These are phyloP conservation scores for Endoconidiophora laricicola DNA, from an alignment of 2,329 filamentous ascomycete species.

Conservation along the genomic window DNA sequence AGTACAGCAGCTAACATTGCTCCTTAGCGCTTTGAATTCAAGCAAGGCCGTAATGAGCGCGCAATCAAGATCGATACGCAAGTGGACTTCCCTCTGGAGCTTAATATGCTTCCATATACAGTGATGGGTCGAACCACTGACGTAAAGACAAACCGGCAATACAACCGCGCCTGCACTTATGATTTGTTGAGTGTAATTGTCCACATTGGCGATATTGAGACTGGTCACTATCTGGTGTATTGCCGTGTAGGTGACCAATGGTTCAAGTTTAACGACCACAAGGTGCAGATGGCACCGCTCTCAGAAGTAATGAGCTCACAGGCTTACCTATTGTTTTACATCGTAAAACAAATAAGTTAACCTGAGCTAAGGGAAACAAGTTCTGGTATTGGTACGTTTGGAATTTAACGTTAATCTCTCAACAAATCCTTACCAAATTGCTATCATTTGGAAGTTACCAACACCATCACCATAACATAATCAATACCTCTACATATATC, in stretches of 20 bases:
- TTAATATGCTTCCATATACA: slow-evolving; percentile 86
- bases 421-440: too few species aligned
- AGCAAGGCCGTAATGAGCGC: slow-evolving; percentile 44
- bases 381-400: background rate
- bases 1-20: background rate
- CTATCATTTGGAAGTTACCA: too few species aligned
- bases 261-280: slow-evolving; percentile 93
- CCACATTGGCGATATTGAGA: slow-evolving; percentile 83
- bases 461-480: too few species aligned
- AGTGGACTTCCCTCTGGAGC: slow-evolving; percentile 67
- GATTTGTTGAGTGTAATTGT: slow-evolving; percentile 82
- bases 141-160: slow-evolving; percentile 32
- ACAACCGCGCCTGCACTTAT: slow-evolving; percentile 56
- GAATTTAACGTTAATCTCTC: background rate
- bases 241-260: slow-evolving; percentile 71
- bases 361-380: background rate
- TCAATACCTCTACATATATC: too few species aligned
- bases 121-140: slow-evolving; percentile 41
- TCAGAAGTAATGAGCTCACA: slow-evolving; percentile 73
- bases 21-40: slow-evolving; percentile 53
- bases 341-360: slow-evolving; percentile 38
- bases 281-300: slow-evolving; percentile 68
- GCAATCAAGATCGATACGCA: slow-evolving; percentile 78
- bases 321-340: slow-evolving; percentile 84
- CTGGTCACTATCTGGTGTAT: slow-evolving; percentile 85